Percentiles rank a stretch among this genome's conserved stretches.
phyloP scores from a whole-genome alignment of 176 grass and related monocot genomes.

The Themeda triandra region DNA sequence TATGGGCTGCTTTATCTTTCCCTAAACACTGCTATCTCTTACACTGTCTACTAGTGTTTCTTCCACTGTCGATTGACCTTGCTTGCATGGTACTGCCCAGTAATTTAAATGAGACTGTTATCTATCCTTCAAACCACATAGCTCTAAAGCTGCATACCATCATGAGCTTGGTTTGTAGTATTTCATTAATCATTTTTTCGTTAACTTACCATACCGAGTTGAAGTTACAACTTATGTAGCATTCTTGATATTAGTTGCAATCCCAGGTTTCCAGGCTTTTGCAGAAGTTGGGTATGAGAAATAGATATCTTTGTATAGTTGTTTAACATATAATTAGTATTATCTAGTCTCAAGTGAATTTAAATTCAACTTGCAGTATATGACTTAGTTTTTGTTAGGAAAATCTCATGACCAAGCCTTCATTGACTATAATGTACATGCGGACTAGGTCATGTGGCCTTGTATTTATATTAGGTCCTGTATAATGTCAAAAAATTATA shows the following conservation, averaged over 20 bases:
- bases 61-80: background rate
- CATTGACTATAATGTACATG: background rate
- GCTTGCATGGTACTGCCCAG: background rate
- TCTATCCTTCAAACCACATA: background rate
- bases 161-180: background rate
- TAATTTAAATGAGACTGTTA: conserved; percentile 3
- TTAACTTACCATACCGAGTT: background rate
- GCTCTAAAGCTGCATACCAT: background rate
- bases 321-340: background rate
- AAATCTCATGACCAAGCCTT: background rate
- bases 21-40: background rate
- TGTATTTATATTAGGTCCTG: background rate
- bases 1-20: background rate
- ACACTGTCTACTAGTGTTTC: background rate
- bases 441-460: background rate
- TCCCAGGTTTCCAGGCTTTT: background rate
- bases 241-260: background rate
- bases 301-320: background rate
- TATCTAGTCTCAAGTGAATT: background rate
- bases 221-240: background rate
- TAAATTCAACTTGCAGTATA: background rate
- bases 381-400: background rate
- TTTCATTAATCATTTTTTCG: conserved; percentile 25
- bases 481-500: background rate
- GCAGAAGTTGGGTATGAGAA: background rate